These are phyloP conservation scores for Neoboletus subvelutipes DNA, from an alignment of 768 basidiomycete genomes.

Conservation along the genomic window DNA sequence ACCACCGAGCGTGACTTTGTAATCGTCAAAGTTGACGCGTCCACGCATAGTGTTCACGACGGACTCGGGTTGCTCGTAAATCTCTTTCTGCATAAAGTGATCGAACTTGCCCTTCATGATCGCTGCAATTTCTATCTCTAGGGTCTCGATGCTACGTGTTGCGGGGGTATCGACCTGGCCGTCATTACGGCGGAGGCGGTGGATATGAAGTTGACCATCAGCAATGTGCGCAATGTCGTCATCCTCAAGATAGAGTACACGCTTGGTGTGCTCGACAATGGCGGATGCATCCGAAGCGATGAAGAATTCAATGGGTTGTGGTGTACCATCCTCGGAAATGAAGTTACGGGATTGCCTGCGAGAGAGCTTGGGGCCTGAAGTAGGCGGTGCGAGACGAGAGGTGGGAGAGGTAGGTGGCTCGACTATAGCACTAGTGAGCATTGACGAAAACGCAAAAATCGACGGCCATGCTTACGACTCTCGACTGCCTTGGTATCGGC, in stretches of 20 bases:
- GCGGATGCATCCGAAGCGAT: constrained; percentile 97
- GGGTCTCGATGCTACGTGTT: constrained; percentile 94
- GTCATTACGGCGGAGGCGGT: constrained; percentile 91
- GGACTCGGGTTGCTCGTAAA: constrained; percentile 98
- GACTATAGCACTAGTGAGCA: constrained; percentile 26
- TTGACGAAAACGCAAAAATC: neutral
- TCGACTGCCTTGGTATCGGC: constrained; percentile 45
- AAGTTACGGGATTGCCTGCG: constrained; percentile 97
- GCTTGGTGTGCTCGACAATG: constrained; percentile 97
- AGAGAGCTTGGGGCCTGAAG: constrained; percentile 72
- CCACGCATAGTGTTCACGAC: constrained; percentile 99
- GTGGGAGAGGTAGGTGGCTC: constrained; percentile 53
- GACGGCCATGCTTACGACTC: constrained; percentile 35
- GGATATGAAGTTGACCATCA: constrained; percentile 97
- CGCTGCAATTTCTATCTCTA: constrained; percentile 98
- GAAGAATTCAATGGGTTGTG: constrained; percentile 99
- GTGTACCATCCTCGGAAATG: constrained; percentile 97
- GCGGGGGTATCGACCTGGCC: constrained; percentile 53
- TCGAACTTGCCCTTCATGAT: constrained; percentile 99
- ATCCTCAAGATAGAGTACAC: constrained; percentile 97
- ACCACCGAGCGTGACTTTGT: constrained; percentile 91
- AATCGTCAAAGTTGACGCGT: constrained; percentile 95
- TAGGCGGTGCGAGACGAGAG: constrained; percentile 61
- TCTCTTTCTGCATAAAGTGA: constrained; percentile 99
- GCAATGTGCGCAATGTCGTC: constrained; percentile 98